phyloP scores from a whole-genome alignment of 331 rosid species.

The Dryas integrifolia region DNA sequence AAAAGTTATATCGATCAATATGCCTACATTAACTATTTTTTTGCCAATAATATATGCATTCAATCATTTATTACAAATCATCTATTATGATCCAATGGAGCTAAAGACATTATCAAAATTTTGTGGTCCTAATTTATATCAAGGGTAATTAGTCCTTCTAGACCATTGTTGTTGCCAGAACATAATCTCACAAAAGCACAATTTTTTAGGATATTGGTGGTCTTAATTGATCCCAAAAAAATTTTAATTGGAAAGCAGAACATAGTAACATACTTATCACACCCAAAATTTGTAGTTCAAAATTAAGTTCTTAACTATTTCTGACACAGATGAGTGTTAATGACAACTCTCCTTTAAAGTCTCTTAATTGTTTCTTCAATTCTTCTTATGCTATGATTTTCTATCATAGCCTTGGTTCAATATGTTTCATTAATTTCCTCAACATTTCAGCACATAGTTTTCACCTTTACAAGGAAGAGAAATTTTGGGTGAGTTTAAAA shows the following conservation, averaged over 20 bases:
- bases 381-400: background rate
- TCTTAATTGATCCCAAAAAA: background rate
- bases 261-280: no score
- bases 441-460: background rate
- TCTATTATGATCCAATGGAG: background rate
- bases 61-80: background rate
- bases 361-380: background rate
- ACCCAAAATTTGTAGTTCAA: background rate
- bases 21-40: background rate
- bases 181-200: background rate
- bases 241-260: background rate
- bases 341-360: background rate
- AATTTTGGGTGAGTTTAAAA: background rate
- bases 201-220: background rate
- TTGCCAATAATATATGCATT: no score
- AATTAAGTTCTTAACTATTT: background rate
- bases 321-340: background rate
- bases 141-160: background rate
- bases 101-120: background rate
- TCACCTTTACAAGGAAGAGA: background rate
- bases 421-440: background rate
- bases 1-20: background rate
- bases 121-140: background rate
- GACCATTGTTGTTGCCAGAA: background rate
- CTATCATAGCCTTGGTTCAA: background rate